phyloP scores from a whole-genome alignment of 2,329 filamentous ascomycete species.

The Calcarisporium arbuscula region DNA sequence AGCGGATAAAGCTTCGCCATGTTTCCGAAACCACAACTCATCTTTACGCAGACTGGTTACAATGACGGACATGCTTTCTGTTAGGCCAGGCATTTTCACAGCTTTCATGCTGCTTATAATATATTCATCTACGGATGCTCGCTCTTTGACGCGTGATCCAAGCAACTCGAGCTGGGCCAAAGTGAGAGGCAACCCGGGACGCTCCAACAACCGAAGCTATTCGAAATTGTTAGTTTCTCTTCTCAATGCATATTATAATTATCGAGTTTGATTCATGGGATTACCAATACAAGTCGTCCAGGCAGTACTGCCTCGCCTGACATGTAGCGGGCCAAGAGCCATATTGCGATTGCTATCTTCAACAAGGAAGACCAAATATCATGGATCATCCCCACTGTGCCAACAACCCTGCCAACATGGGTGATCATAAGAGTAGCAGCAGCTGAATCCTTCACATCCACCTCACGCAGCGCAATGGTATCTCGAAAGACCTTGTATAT shows the following conservation, averaged over 20 bases:
- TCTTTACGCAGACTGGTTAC: background rate
- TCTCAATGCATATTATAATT: conserved; percentile 1
- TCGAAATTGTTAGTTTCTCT: background rate
- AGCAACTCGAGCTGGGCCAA: conserved; percentile 2
- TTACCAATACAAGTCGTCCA: too few relatives aligned
- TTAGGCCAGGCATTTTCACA: conserved; percentile 7
- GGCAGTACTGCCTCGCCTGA: background rate
- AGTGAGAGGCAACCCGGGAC: background rate
- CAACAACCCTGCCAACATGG: background rate
- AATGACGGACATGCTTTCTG: background rate
- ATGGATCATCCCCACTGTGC: conserved; percentile 1
- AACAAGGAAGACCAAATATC: conserved; percentile 2
- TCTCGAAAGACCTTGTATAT: conserved; percentile 1
- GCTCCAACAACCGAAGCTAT: conserved; percentile 1
- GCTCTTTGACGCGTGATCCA: conserved; percentile 3
- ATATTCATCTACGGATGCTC: conserved; percentile 1
- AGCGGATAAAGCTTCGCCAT: conserved; percentile 1
- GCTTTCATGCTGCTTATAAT: conserved; percentile 7
- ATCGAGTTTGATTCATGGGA: too few relatives aligned
- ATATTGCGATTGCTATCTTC: conserved; percentile 1
- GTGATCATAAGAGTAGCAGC: conserved; percentile 3
- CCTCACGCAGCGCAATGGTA: background rate
- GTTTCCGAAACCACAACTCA: conserved; percentile 1
- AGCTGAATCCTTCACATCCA: conserved; percentile 1
- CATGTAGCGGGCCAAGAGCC: conserved; percentile 4